Conservation (phyloP, 768 basidiomycete species). For the Lentinula edodes region DNA sequence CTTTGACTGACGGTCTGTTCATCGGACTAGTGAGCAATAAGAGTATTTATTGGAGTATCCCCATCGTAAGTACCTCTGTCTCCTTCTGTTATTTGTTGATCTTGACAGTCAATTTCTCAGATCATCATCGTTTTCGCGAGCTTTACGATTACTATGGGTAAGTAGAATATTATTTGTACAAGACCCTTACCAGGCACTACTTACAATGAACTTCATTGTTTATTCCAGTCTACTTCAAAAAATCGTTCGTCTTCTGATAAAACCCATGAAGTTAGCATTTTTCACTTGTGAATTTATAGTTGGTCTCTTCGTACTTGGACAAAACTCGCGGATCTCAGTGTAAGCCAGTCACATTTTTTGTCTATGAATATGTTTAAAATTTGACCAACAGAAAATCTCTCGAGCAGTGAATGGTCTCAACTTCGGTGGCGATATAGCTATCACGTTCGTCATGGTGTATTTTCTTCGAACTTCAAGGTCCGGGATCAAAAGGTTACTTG, state of each 20-base stretch:
- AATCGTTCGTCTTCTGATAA: not conserved
- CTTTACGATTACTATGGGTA: slow-evolving; percentile 1
- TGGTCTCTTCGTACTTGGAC: slow-evolving; percentile 2
- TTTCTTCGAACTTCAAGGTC: not conserved
- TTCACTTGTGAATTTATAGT: not conserved
- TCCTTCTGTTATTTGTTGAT: not conserved
- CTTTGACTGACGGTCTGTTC: not conserved
- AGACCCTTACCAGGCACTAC: not conserved
- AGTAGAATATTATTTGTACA: not conserved
- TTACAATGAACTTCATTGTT: not conserved
- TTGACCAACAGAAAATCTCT: not conserved
- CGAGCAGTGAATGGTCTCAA: not conserved
- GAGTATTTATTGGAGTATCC: not conserved
- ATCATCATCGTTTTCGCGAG: not conserved
- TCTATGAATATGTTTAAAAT: not conserved
- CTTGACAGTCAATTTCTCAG: not conserved
- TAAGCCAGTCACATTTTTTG: not conserved
- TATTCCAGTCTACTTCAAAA: not conserved
- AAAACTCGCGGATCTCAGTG: not conserved
- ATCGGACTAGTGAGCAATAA: not conserved
- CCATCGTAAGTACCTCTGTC: not conserved
- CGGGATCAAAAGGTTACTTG: not conserved
- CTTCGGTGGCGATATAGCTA: not conserved
- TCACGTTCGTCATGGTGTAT: not conserved
- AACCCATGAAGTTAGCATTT: not conserved